Conservation (phyloP, 1,139 yeast genomes). For the Scheffersomyces illinoinensis region DNA sequence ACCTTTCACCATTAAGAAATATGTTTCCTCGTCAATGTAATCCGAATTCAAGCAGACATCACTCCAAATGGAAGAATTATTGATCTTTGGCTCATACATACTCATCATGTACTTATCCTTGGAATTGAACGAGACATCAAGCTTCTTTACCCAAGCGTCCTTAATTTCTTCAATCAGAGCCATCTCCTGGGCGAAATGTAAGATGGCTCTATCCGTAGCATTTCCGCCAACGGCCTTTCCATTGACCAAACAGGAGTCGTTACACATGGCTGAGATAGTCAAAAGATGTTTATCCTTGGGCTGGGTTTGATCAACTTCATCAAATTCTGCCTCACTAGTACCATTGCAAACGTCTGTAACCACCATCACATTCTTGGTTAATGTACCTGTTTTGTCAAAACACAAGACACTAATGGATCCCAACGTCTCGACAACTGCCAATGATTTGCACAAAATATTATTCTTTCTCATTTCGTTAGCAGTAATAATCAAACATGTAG, state of each 20-base stretch:
- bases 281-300: constrained; percentile 15
- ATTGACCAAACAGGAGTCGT: constrained; percentile 32
- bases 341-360: constrained; percentile 30
- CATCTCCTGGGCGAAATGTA: constrained; percentile 33
- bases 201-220: constrained; percentile 51
- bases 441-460: constrained; percentile 31
- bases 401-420: constrained; percentile 38
- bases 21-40: constrained; percentile 12
- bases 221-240: constrained; percentile 40
- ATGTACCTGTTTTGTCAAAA: constrained; percentile 39
- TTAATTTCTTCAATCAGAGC: constrained; percentile 11
- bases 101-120: constrained; percentile 50
- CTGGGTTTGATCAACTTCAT: constrained; percentile 6
- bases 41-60: constrained; percentile 12
- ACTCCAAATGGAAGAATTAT: constrained; percentile 9
- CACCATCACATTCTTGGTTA: constrained; percentile 34
- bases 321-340: constrained; percentile 13
- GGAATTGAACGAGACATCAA: constrained; percentile 47
- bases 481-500: constrained; percentile 34
- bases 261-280: constrained; percentile 39
- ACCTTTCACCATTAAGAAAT: constrained; percentile 42
- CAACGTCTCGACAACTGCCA: constrained; percentile 34
- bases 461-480: constrained; percentile 30
- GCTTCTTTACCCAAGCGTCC: constrained; percentile 21
- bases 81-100: constrained; percentile 18